Conservation (phyloP, 768 basidiomycete species). For the Chalciporus piperatus region DNA sequence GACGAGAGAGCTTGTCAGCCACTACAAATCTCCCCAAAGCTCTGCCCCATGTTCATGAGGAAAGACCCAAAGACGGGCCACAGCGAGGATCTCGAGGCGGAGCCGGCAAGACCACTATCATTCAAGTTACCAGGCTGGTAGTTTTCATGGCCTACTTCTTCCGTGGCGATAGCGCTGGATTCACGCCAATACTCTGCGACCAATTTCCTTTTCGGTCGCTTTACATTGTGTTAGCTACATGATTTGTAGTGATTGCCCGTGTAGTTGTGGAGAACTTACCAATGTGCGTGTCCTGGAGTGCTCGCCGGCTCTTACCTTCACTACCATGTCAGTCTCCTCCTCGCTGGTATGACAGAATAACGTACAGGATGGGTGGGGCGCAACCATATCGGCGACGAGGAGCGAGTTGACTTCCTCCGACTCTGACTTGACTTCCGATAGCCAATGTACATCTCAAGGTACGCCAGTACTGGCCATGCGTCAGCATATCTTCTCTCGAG, state of each 20-base stretch:
- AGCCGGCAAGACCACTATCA: neutral
- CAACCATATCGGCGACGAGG: neutral
- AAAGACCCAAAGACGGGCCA: neutral
- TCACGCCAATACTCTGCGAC: neutral
- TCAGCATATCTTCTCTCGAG: constrained; percentile 14
- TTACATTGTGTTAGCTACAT: neutral
- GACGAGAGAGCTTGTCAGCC: too few relatives aligned
- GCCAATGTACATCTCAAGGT: constrained; percentile 11
- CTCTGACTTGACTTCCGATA: too few relatives aligned
- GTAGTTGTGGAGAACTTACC: neutral
- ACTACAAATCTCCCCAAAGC: too few relatives aligned
- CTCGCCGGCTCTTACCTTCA: neutral
- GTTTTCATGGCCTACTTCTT: neutral
- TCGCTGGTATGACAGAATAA: neutral
- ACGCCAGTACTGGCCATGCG: constrained; percentile 14
- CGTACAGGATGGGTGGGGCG: neutral
- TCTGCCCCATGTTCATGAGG: too few relatives aligned
- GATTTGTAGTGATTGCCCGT: neutral
- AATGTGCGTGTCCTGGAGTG: neutral
- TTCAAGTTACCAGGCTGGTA: neutral
- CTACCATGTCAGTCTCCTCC: neutral
- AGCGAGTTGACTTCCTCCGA: neutral
- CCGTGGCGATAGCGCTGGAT: too few relatives aligned
- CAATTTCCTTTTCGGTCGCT: neutral
- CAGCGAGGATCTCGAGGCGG: neutral